Evolutionary conservation across 2,329 filamentous ascomycete species (phyloP), one percentile per base, ranked within the genome.

Genomic region (Tolypocladium paradoxum): DNA sequence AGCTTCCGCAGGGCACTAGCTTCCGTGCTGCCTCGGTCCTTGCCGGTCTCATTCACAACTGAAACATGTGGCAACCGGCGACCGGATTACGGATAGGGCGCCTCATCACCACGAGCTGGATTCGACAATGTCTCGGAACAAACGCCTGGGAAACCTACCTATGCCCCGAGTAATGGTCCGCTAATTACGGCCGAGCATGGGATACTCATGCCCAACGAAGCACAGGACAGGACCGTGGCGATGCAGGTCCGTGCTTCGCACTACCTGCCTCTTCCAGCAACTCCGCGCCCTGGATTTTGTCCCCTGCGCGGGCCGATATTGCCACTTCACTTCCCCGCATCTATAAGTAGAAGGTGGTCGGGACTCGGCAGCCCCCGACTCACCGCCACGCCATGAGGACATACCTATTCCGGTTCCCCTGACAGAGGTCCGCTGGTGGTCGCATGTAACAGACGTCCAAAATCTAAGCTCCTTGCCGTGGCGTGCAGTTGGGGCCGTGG

Each of bases 211-310:
- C 24, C 18, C 24, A 12, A 31, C n/a, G 7, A 31, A 6, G 43
- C 43, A 27, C 6, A 8, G 14, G 22, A 27, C 6, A 8, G 14
- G 22, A n/a, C 6, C 29, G 29, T 29, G 6, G 29, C 4, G 12
- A 45, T 2, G 6, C 4, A 29, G 24, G 43, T 46, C 27, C 43
- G 43, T 46, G 43, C 43, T n/a, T n/a, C n/a, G n/a, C n/a, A n/a
- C n/a, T n/a, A 46, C 43, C 43, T 46, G 43, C 43, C 43, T 46
- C 40, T 46, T 46, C 27, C 4, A 31, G 43, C 24, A 31, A 31
- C 27, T 46, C 43, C 43, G 43, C 27, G 27, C 14, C 9, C 24
- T 4, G 24, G 16, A 29, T n/a, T 31, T 14, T 46, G 27, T 46
- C 27, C 9, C n/a, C 43, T n/a, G n/a, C n/a, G n/a, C n/a, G n/a